These are phyloP conservation scores for Dryadomyces quercus-mongolicae DNA, from an alignment of 2,329 filamentous ascomycete species.

Conservation along the genomic window DNA sequence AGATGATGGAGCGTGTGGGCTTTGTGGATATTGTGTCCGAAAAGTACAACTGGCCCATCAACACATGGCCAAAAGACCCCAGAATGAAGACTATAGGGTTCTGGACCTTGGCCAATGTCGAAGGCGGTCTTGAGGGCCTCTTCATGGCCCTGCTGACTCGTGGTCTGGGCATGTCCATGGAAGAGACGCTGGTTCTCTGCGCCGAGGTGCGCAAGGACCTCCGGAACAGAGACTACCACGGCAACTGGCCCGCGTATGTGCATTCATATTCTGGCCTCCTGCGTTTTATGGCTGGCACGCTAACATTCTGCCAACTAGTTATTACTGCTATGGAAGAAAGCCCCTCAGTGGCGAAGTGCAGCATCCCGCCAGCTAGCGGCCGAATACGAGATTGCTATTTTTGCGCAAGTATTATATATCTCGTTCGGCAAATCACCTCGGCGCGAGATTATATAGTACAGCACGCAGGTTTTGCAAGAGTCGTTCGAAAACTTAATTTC, in stretches of 20 bases:
- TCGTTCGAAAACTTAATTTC: no score
- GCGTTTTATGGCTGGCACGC: no score
- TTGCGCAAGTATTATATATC: no score
- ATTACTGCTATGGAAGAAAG: no score
- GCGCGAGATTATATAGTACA: no score
- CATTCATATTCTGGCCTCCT: not conserved
- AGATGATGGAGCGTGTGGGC: constrained; percentile 14
- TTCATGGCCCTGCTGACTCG: not conserved
- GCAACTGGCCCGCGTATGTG: constrained; percentile 14
- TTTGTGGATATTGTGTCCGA: constrained; percentile 16
- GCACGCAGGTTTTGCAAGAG: no score
- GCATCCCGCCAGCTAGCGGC: no score
- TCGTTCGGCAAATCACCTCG: no score
- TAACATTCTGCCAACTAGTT: no score
- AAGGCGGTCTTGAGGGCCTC: not conserved
- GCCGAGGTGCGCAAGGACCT: constrained; percentile 13
- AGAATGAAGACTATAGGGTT: constrained; percentile 17
- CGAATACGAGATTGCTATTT: no score
- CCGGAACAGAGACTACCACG: constrained; percentile 14
- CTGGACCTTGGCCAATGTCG: constrained; percentile 7
- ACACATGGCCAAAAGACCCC: constrained; percentile 18
- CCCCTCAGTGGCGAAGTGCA: no score
- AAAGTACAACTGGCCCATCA: constrained; percentile 16
- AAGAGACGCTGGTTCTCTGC: constrained; percentile 14
- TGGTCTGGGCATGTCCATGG: constrained; percentile 12